Percentiles rank a stretch among this genome's conserved stretches.
phyloP scores from a whole-genome alignment of 2,329 filamentous ascomycete species.

The Fusarium beomiforme region DNA sequence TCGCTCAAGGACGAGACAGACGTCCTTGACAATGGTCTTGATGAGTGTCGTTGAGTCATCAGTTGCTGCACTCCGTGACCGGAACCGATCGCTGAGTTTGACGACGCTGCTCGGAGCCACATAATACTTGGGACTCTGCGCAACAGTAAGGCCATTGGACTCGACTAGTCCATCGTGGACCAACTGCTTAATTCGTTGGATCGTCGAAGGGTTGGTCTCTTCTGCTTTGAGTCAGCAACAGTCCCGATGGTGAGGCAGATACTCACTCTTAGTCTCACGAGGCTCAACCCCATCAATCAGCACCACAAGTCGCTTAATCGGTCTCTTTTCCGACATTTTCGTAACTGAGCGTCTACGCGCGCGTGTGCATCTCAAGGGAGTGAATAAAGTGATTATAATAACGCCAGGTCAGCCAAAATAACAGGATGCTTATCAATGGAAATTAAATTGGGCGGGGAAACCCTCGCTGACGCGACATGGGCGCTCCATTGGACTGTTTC shows the following conservation, averaged over 20 bases:
- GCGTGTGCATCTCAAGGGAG: not conserved
- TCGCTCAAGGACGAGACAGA: constrained; percentile 22
- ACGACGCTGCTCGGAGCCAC: not conserved
- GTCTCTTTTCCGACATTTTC: constrained; percentile 29
- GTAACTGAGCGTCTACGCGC: not conserved
- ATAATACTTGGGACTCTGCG: constrained; percentile 35
- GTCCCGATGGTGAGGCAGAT: not conserved
- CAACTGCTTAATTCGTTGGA: constrained; percentile 31
- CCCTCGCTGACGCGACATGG: not conserved
- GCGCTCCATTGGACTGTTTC: constrained; percentile 1
- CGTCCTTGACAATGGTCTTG: constrained; percentile 33
- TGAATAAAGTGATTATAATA: not conserved
- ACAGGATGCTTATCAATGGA: not conserved
- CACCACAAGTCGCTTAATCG: constrained; percentile 32
- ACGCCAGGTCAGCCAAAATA: not conserved
- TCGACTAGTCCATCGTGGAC: constrained; percentile 22
- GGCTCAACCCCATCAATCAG: constrained; percentile 35
- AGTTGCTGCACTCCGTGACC: constrained; percentile 1
- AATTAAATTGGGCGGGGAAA: constrained; percentile 2
- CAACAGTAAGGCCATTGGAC: constrained; percentile 1
- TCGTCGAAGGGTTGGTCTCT: constrained; percentile 31
- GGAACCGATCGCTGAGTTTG: constrained; percentile 31
- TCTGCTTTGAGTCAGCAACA: constrained; percentile 19
- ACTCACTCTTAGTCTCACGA: constrained; percentile 29
- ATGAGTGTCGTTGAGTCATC: constrained; percentile 33